Percentiles rank a stretch among this genome's conserved stretches.
Conservation (phyloP, 768 basidiomycete species). For the Kwoniella mangroviensis region DNA sequence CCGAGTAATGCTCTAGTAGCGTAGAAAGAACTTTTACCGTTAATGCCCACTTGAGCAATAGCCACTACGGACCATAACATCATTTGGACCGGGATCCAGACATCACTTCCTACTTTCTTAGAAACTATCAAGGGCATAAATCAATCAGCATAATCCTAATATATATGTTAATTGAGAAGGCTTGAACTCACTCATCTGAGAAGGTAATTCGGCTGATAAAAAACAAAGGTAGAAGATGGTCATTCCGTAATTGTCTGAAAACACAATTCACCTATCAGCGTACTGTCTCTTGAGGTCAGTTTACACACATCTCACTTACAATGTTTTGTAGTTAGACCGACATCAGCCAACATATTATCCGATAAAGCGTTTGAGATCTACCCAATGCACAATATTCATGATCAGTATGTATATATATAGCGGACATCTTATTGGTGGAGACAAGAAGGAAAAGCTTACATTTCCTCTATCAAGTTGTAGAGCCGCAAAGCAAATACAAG, state of each 20-base stretch:
- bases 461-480: constrained; percentile 42
- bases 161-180: no score
- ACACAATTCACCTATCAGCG: no score
- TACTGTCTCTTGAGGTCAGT: no score
- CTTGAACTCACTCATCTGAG: constrained; percentile 28
- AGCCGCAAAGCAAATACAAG: constrained; percentile 37
- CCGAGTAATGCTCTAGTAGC: constrained; percentile 36
- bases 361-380: constrained; percentile 44
- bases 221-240: constrained; percentile 43
- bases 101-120: constrained; percentile 41
- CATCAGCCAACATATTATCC: constrained; percentile 40
- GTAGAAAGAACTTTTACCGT: constrained; percentile 23
- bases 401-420: no score
- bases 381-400: no score
- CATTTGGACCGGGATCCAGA: constrained; percentile 45
- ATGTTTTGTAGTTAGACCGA: constrained; percentile 41
- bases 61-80: constrained; percentile 43
- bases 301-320: constrained; percentile 17
- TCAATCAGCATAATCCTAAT: not conserved
- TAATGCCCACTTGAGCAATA: constrained; percentile 25
- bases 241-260: constrained; percentile 30
- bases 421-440: no score
- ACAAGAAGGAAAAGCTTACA: constrained; percentile 28
- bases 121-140: constrained; percentile 18
- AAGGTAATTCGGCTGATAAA: constrained; percentile 40